Percentiles rank a stretch among this genome's conserved stretches.
phyloP scores from a whole-genome alignment of 2,329 filamentous ascomycete genomes.

The Neocucurbitaria cava region DNA sequence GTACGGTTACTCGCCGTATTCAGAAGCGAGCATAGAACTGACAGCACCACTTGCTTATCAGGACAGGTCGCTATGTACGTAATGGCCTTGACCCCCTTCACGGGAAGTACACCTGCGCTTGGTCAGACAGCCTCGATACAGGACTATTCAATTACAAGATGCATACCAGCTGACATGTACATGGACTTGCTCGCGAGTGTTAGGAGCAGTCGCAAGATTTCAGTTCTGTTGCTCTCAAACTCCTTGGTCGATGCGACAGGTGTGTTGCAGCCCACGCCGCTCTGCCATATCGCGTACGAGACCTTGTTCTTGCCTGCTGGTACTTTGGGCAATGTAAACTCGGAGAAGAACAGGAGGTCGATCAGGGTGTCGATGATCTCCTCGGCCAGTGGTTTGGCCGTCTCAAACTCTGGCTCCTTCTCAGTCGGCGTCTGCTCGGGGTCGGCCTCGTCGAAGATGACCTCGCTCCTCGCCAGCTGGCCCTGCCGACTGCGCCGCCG shows the following conservation, averaged over 20 bases:
- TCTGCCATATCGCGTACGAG: constrained; percentile 96
- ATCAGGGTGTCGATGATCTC: constrained; percentile 90
- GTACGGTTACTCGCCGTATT: constrained; percentile 76
- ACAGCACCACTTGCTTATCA: constrained; percentile 91
- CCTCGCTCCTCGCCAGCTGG: constrained; percentile 65
- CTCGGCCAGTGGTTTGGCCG: constrained; percentile 86
- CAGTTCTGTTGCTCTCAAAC: constrained; percentile 89
- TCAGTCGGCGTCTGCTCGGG: constrained; percentile 56
- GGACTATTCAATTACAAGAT: background rate
- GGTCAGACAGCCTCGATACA: constrained; percentile 8
- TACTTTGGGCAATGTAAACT: constrained; percentile 81
- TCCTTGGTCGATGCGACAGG: constrained; percentile 88
- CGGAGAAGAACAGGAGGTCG: constrained; percentile 89
- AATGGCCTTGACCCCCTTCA: constrained; percentile 81
- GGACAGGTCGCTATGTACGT: constrained; percentile 88
- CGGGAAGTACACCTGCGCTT: constrained; percentile 69
- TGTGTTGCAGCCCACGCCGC: constrained; percentile 93
- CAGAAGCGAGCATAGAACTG: constrained; percentile 86
- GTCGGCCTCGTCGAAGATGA: constrained; percentile 81
- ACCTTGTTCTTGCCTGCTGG: constrained; percentile 78
- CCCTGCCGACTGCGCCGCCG: constrained; percentile 63
- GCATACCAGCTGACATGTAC: constrained; percentile 80
- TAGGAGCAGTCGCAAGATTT: constrained; percentile 84
- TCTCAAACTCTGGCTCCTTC: constrained; percentile 72
- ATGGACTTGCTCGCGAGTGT: constrained; percentile 89